Percentiles rank a stretch among this genome's conserved stretches.
These are phyloP conservation scores for Nakazawaea anatomiae DNA, from an alignment of 805 yeast species.

Conservation along the genomic window DNA sequence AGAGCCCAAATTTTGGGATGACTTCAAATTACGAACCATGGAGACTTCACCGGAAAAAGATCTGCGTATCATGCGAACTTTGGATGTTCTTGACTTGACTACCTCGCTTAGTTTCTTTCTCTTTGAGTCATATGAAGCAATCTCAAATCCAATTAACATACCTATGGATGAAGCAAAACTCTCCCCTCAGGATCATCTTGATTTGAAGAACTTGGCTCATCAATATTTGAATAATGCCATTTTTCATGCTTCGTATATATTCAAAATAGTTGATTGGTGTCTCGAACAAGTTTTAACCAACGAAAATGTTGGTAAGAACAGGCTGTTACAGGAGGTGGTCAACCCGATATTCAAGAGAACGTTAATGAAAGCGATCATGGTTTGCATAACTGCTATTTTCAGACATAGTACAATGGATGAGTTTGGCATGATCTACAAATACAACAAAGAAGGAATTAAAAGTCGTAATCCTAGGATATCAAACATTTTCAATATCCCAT, in stretches of 20 bases:
- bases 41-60: constrained; percentile 3
- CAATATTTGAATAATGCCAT: constrained; percentile 4
- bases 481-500: constrained; percentile 4
- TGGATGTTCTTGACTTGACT: constrained; percentile 6
- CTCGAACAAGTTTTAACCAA: constrained; percentile 1
- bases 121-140: not conserved
- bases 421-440: constrained; percentile 1
- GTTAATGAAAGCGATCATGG: constrained; percentile 1
- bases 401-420: constrained; percentile 2
- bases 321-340: constrained; percentile 1
- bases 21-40: not conserved
- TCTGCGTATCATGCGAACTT: not conserved
- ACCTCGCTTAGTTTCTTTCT: constrained; percentile 3
- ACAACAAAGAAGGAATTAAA: not conserved
- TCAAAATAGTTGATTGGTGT: constrained; percentile 2
- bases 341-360: constrained; percentile 2
- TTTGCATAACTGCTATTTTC: not conserved
- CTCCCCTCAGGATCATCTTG: not conserved
- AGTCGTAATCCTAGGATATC: not conserved
- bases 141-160: too few species aligned
- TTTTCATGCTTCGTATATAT: constrained; percentile 2
- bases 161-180: too few species aligned
- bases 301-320: constrained; percentile 7
- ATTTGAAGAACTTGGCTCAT: constrained; percentile 1
- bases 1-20: constrained; percentile 5